Percentiles rank a stretch among this genome's conserved stretches.
phyloP scores from a whole-genome alignment of 371 early-diverging fungal species.

The Caulochytrium protostelioides region DNA sequence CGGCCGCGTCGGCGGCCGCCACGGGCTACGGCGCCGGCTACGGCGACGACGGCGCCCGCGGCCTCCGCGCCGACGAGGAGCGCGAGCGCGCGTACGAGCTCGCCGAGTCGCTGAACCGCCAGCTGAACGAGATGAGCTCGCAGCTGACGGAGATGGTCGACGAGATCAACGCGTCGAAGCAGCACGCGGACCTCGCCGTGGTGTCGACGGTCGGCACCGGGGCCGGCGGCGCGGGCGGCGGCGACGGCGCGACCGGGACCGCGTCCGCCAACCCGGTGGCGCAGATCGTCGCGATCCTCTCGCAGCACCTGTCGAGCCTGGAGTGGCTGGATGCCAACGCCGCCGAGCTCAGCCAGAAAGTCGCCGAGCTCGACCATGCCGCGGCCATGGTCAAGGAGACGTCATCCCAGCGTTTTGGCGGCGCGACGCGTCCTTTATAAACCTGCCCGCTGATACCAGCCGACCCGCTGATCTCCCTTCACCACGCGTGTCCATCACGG shows the following conservation, averaged over 20 bases:
- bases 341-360: constrained; percentile 12
- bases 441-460: too few relatives aligned
- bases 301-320: constrained; percentile 64
- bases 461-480: too few relatives aligned
- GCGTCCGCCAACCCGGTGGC: constrained; percentile 21
- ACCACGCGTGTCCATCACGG: too few relatives aligned
- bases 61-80: constrained; percentile 51
- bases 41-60: not conserved
- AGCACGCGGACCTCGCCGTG: constrained; percentile 13
- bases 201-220: constrained; percentile 11
- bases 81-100: constrained; percentile 62
- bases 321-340: constrained; percentile 58
- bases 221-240: constrained; percentile 20
- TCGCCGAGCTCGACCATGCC: constrained; percentile 12
- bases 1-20: constrained; percentile 18
- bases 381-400: constrained; percentile 9
- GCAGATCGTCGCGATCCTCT: constrained; percentile 72
- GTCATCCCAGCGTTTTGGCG: too few relatives aligned
- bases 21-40: not conserved
- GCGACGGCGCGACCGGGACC: constrained; percentile 5
- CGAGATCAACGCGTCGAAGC: constrained; percentile 48
- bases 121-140: constrained; percentile 62
- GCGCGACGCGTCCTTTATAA: too few relatives aligned
- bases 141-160: constrained; percentile 59
- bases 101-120: constrained; percentile 58